Percentiles rank a stretch among this genome's conserved stretches.
phyloP scores from a whole-genome alignment of 441 rosid species.

The Eutrema salsugineum region DNA sequence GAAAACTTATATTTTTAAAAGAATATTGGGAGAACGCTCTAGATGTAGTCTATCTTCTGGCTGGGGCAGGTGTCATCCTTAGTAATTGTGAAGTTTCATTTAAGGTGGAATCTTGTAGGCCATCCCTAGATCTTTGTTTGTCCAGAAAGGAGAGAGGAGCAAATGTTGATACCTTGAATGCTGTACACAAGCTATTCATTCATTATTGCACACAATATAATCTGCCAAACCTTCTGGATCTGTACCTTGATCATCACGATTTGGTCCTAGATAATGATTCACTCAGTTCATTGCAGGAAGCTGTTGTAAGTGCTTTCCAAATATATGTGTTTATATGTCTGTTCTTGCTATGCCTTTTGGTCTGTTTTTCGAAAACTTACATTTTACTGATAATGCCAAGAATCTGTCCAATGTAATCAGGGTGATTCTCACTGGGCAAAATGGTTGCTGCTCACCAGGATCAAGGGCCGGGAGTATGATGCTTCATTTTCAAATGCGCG shows the following conservation, averaged over 20 bases:
- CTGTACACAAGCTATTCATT: conserved; percentile 70
- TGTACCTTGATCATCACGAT: conserved; percentile 84
- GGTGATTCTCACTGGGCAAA: conserved; percentile 99
- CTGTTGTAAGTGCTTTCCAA: conserved; percentile 80
- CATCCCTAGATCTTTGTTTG: conserved; percentile 46
- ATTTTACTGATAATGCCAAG: conserved; percentile 12
- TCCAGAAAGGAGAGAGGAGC: conserved; percentile 41
- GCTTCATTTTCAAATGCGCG: conserved; percentile 96
- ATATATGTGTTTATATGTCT: conserved; percentile 25
- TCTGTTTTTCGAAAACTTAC: conserved; percentile 4
- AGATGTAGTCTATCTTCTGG: conserved; percentile 73
- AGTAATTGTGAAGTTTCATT: conserved; percentile 38
- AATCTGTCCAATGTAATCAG: conserved; percentile 45
- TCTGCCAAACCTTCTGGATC: conserved; percentile 90
- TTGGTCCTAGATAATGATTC: conserved; percentile 65
- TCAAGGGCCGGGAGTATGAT: conserved; percentile 89
- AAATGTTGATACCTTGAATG: conserved; percentile 42
- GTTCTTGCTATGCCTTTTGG: conserved; percentile 14
- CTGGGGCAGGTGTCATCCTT: conserved; percentile 76
- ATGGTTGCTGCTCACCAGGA: conserved; percentile 91
- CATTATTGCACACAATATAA: conserved; percentile 66
- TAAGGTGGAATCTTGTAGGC: conserved; percentile 45
- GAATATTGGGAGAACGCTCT: conserved; percentile 89
- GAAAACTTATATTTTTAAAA: conserved; percentile 71
- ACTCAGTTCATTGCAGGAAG: conserved; percentile 55